Evolutionary conservation across 2,329 filamentous ascomycete genomes (phyloP).

Genomic region (Aspergillus unguis): DNA sequence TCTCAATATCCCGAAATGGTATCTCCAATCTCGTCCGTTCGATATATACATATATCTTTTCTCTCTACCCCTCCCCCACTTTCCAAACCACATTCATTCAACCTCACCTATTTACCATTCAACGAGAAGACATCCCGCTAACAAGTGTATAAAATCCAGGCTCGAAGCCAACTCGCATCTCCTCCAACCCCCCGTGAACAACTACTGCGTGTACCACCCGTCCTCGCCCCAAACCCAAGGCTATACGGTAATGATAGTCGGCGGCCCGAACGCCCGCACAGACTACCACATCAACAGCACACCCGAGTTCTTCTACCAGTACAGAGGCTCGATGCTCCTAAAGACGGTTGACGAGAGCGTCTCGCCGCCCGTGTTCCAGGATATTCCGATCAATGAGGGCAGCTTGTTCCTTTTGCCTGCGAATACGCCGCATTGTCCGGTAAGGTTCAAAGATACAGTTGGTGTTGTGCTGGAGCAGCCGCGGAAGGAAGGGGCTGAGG

Average conservation of each 20-base stretch:
- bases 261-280: conserved; percentile 90
- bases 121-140: too few species aligned
- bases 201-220: conserved; percentile 88
- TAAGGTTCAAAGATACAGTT: conserved; percentile 90
- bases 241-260: conserved; percentile 89
- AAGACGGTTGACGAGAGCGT: conserved; percentile 72
- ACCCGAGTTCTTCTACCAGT: conserved; percentile 97
- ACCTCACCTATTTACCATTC: too few species aligned
- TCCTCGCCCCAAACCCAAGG: conserved; percentile 71
- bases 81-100: neutral
- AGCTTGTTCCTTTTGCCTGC: conserved; percentile 89
- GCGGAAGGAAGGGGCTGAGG: conserved; percentile 65
- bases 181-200: conserved; percentile 90
- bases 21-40: conserved; percentile 4
- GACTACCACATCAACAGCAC: conserved; percentile 99
- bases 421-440: conserved; percentile 96
- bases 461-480: conserved; percentile 88
- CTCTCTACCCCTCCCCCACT: conserved; percentile 18
- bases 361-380: conserved; percentile 62
- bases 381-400: conserved; percentile 86
- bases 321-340: conserved; percentile 88
- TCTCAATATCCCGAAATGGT: conserved; percentile 49
- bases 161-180: conserved; percentile 88
- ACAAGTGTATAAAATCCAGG: conserved; percentile 50
- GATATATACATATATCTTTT: neutral